phyloP scores from a whole-genome alignment of 106 monocot genomes.

The Platanthera guangdongensis region DNA sequence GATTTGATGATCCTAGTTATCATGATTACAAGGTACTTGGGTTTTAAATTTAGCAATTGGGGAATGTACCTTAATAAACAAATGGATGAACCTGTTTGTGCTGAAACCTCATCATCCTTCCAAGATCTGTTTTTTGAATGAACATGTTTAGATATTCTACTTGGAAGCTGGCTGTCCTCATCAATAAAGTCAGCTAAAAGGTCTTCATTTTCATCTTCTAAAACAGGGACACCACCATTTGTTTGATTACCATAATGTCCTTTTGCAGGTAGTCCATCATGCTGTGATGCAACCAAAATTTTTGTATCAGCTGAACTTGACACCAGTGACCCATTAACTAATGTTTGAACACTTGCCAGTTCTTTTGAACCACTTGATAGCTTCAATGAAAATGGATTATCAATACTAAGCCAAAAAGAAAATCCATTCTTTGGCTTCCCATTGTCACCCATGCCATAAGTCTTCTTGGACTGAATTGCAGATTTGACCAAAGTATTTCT shows the following conservation, averaged over 20 bases:
- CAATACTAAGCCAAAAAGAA: slow-evolving; percentile 58
- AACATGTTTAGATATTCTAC: slow-evolving; percentile 58
- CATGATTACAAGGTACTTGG: neutral
- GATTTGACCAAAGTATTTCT: slow-evolving; percentile 21
- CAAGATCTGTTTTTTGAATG: slow-evolving; percentile 28
- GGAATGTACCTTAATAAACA: slow-evolving; percentile 66
- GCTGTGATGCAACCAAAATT: slow-evolving; percentile 21
- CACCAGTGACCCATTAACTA: slow-evolving; percentile 25
- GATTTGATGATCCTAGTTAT: neutral
- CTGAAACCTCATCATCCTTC: slow-evolving; percentile 68
- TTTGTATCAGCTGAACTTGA: slow-evolving; percentile 30
- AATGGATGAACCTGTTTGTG: slow-evolving; percentile 90
- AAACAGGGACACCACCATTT: slow-evolving; percentile 30
- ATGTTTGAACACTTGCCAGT: slow-evolving; percentile 22
- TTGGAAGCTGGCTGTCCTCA: slow-evolving; percentile 96
- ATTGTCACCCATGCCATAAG: slow-evolving; percentile 14
- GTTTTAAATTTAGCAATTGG: neutral
- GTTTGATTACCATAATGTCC: slow-evolving; percentile 15
- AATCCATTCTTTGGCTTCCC: slow-evolving; percentile 62
- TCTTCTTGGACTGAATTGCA: slow-evolving; percentile 30
- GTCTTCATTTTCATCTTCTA: slow-evolving; percentile 95
- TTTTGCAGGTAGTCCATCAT: slow-evolving; percentile 21
- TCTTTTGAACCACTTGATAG: slow-evolving; percentile 36
- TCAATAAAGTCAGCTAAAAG: slow-evolving; percentile 98
- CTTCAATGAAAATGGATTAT: slow-evolving; percentile 68